Evolutionary conservation across 2,329 filamentous ascomycete genomes (phyloP).

Genomic region (Paracoccidioides brasiliensis): DNA sequence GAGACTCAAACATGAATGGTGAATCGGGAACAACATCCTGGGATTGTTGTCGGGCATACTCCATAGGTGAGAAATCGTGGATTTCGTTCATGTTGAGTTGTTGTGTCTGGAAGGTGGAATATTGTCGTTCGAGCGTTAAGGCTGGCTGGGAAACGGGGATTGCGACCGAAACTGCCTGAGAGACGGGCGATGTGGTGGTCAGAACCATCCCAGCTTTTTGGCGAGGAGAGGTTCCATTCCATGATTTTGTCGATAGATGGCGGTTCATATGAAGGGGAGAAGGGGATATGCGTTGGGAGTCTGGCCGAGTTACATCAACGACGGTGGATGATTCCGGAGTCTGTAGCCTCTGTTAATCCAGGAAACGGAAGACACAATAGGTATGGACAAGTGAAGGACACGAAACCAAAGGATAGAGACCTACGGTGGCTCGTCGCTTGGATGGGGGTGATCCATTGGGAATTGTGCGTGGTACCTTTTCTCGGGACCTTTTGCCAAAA

Average conservation of each 20-base stretch:
- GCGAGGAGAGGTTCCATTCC: slow-evolving; percentile 8
- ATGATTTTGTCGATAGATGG: slow-evolving; percentile 21
- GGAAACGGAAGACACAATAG: slow-evolving; percentile 15
- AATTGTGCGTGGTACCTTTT: slow-evolving; percentile 28
- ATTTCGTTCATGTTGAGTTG: slow-evolving; percentile 24
- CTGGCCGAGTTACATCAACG: slow-evolving; percentile 20
- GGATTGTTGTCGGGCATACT: slow-evolving; percentile 24
- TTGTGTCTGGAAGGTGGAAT: slow-evolving; percentile 18
- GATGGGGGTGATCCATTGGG: slow-evolving; percentile 27
- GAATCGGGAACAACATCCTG: slow-evolving; percentile 18
- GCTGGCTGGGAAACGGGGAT: not conserved
- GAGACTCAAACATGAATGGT: not conserved
- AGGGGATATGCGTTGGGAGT: slow-evolving; percentile 21
- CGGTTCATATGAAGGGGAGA: slow-evolving; percentile 15
- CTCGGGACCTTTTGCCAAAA: slow-evolving; percentile 31
- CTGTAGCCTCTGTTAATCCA: slow-evolving; percentile 31
- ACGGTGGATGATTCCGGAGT: slow-evolving; percentile 26
- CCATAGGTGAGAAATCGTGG: slow-evolving; percentile 30
- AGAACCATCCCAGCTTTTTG: not conserved
- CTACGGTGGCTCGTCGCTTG: slow-evolving; percentile 35
- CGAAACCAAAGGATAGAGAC: slow-evolving; percentile 28
- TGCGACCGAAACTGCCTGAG: slow-evolving; percentile 7
- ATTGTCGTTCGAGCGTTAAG: slow-evolving; percentile 8
- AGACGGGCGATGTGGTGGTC: slow-evolving; percentile 16
- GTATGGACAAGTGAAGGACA: slow-evolving; percentile 13